Evolutionary conservation across 140 eudicot genomes (phyloP), one percentile per base, ranked within the genome.

Genomic region (Oenanthe javanica): DNA sequence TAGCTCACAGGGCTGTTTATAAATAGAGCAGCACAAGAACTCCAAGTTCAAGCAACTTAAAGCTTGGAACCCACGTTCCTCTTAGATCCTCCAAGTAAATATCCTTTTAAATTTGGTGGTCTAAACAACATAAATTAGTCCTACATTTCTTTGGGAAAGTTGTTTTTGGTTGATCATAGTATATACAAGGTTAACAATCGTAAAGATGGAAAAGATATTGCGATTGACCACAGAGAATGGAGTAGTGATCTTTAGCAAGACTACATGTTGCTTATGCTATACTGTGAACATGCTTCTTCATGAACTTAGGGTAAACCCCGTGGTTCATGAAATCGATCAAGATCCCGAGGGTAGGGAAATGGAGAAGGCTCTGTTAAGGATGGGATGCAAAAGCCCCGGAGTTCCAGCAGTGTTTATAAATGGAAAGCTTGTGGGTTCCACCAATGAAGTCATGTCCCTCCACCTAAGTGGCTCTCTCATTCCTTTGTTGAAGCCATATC

Each of bases 381-480:
- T 80, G 83, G 97, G 97, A 9, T 81, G 94, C 92, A 86, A 70
- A 76, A 87, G 89, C 9, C 88, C 97, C 4, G 82, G 87, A 0
- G 80, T 87, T 25, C 98, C 98, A 31, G 96, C 95, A 21, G 94
- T 94, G 5, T 94, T 89, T 89, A 84, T 94, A 57, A 89, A 88
- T 9, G 98, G 97, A 40, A 82, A 86, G 72, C 88, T 92, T 25
- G 81, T 92, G 18, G 98, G 98, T 49, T 94, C 98, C 77, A 94
- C 96, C 86, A 92, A 94, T 42, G 97, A 94, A 86, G 96, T 94
- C 78, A 94, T 94, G 96, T 89, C 98, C 23, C 98, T 90, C 67
- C 98, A 94, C 89, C 93, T 94, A 16, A 87, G 91, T 55, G 98
- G 98, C 36, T 78, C 88, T 61, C 94, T 94, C 51, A 80, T 83